Conservation (phyloP, 2,329 filamentous ascomycete genomes). For the Scedosporium aurantiacum region DNA sequence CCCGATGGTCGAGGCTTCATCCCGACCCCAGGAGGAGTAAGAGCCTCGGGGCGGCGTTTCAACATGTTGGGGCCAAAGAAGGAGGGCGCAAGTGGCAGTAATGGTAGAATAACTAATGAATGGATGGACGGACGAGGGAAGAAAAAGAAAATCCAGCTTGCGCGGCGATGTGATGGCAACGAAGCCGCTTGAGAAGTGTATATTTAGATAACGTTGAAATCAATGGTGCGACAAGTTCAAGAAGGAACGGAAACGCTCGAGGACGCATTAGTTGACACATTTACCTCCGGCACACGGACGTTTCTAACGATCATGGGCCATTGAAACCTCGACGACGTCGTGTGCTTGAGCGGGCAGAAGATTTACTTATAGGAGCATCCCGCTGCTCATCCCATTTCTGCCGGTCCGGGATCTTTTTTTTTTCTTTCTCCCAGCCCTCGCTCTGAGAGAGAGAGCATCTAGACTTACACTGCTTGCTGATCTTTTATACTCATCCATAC, state of each 20-base stretch:
- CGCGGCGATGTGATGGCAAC: no score
- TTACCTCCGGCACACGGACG: neutral
- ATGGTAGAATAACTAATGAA: no score
- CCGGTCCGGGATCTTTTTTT: neutral
- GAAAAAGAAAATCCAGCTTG: no score
- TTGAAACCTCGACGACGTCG: neutral
- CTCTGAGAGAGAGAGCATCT: neutral
- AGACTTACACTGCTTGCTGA: neutral
- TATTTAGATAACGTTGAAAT: neutral
- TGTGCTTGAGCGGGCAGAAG: neutral
- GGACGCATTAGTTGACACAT: no score
- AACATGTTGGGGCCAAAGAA: neutral
- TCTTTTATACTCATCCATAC: neutral
- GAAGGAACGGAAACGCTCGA: neutral
- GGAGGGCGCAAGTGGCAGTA: no score
- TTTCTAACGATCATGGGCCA: neutral
- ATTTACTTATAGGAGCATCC: neutral
- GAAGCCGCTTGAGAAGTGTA: neutral
- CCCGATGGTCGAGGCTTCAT: neutral
- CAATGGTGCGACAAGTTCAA: neutral
- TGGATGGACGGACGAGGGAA: no score
- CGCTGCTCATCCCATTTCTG: neutral
- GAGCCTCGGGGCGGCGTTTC: neutral
- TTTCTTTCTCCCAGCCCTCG: neutral
- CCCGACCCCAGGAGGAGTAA: neutral